Base-by-base conservation (phyloP, 108 stramenopile species). In the Conticribra weissflogii region DNA sequence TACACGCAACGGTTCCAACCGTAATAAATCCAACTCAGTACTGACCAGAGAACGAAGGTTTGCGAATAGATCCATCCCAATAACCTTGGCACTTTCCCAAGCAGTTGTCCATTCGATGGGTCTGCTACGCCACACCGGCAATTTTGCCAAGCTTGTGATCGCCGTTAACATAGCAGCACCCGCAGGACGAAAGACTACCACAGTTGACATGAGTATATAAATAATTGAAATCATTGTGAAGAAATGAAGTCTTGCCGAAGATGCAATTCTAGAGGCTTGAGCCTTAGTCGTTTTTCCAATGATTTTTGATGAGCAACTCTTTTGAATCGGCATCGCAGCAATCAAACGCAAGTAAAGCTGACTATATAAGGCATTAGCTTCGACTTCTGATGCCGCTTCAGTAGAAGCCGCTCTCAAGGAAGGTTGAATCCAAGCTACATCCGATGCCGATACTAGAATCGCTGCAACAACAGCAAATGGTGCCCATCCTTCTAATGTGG, bases 271-370 rank as follows among this genome's bases (percentile, higher is more conserved):
- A 5, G 65, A 56, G n/a, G 78, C 81, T 61, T 94, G 84, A 0
- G 62, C 47, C 34, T 30, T 30, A 12, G 85, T 78, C 9, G 83
- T 80, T 49, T 72, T 50, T 3, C 36, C 33, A 16, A 88, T 51
- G 0, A 54, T 41, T 16, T 49, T 46, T 0, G 81, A 63, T 18
- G 66, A 71, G 29, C 63, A 52, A 24, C 66, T 63, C 48, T 62
- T 61, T 18, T 66, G 67, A 48, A 84, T 74, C 7, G 88, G 80
- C 23, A 64, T 50, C 1, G 86, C 74, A 19, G 88, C 62, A 41
- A 83, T 63, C 34, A 91, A 60, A 4, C 90, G 85, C 22, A 94
- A 61, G 67, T 86, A 94, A 17, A 94, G 80, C 59, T 90, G 86
- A 9, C 81, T 77, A 59, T 88, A 90, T 24, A 64, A 63, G 3